Evolutionary conservation across 306 rosid species (phyloP).

Genomic region (Coriaria nepalensis): DNA sequence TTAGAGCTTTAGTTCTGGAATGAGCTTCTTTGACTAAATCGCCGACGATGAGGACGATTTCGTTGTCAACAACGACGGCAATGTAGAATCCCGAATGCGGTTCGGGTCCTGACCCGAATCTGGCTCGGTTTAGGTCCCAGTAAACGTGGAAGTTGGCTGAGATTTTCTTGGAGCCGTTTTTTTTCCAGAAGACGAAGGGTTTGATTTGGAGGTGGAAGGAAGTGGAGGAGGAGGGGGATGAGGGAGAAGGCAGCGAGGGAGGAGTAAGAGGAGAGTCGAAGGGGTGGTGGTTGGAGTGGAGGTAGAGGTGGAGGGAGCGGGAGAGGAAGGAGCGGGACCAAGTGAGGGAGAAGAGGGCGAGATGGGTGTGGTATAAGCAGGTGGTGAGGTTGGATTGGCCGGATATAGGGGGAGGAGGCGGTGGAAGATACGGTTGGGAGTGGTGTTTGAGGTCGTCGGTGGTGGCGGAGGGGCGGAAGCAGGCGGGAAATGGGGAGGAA

Average conservation of each 20-base stretch:
- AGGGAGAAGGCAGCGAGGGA: constrained; percentile 43
- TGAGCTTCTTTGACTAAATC: constrained; percentile 42
- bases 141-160: constrained; percentile 30
- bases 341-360: constrained; percentile 54
- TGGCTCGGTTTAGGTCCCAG: constrained; percentile 68
- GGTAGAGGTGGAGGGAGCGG: constrained; percentile 63
- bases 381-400: constrained; percentile 57
- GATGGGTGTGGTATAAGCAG: constrained; percentile 60
- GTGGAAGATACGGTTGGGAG: constrained; percentile 9
- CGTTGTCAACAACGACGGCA: constrained; percentile 47
- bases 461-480: constrained; percentile 46
- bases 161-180: constrained; percentile 54
- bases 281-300: constrained; percentile 28
- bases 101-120: constrained; percentile 55
- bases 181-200: constrained; percentile 80
- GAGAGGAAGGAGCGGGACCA: constrained; percentile 87
- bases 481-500: constrained; percentile 39
- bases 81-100: constrained; percentile 59
- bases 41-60: constrained; percentile 57
- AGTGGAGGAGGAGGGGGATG: constrained; percentile 33
- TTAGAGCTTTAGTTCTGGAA: constrained; percentile 38
- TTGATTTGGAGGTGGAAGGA: constrained; percentile 51
- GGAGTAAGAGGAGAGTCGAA: constrained; percentile 48
- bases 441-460: constrained; percentile 13
- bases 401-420: constrained; percentile 24